Percentiles rank a stretch among this genome's conserved stretches.
phyloP scores from a whole-genome alignment of 768 basidiomycete species.

The Arthromyces matolae region DNA sequence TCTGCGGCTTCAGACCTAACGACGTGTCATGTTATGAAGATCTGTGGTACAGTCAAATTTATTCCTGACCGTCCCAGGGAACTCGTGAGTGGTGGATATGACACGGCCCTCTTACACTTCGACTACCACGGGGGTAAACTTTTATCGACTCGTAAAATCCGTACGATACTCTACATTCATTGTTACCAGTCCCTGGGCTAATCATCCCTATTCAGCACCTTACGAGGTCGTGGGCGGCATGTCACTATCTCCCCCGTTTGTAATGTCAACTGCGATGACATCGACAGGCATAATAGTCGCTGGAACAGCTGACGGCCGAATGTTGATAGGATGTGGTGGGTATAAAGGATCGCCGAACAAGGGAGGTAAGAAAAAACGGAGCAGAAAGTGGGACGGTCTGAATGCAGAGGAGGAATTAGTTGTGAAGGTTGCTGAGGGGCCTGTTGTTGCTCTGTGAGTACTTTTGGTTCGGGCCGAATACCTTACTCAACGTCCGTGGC shows the following conservation, averaged over 20 bases:
- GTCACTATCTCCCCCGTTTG: constrained; percentile 70
- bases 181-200: neutral
- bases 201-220: constrained; percentile 28
- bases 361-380: constrained; percentile 44
- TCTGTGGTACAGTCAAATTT: constrained; percentile 68
- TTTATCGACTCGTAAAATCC: constrained; percentile 56
- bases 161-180: constrained; percentile 32
- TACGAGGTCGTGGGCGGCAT: constrained; percentile 42
- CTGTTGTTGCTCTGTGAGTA: constrained; percentile 66
- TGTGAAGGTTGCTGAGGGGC: constrained; percentile 62
- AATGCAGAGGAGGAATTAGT: constrained; percentile 41
- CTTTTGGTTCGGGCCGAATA: neutral
- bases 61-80: constrained; percentile 70
- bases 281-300: constrained; percentile 58
- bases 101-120: constrained; percentile 63
- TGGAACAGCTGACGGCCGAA: constrained; percentile 71
- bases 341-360: constrained; percentile 39
- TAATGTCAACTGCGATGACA: constrained; percentile 61
- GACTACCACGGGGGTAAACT: constrained; percentile 54
- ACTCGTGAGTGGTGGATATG: constrained; percentile 76
- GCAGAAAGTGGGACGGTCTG: constrained; percentile 73
- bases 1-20: constrained; percentile 1
- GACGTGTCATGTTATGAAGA: constrained; percentile 34
- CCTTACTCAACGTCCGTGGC: constrained; percentile 3
- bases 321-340: constrained; percentile 68